Conservation (phyloP, 768 basidiomycete species). For the Leccinum uliginosum region DNA sequence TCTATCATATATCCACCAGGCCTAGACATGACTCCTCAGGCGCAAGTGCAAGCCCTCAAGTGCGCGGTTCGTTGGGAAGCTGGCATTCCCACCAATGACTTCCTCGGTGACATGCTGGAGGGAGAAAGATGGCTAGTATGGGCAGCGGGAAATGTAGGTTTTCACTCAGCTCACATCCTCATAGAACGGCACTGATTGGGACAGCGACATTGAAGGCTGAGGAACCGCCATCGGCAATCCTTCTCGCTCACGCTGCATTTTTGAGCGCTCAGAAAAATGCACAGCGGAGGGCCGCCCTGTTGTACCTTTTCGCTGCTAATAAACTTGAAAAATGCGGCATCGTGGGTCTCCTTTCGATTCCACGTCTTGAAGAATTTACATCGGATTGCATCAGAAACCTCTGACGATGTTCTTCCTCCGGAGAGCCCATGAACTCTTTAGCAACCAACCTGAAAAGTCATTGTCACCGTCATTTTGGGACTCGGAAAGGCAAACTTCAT, state of each 20-base stretch:
- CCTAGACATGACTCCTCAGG: slow-evolving; percentile 52
- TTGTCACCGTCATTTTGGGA: slow-evolving; percentile 83
- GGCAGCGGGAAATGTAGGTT: slow-evolving; percentile 76
- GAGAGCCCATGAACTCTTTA: slow-evolving; percentile 63
- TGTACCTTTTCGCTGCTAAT: slow-evolving; percentile 75
- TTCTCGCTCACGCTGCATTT: slow-evolving; percentile 76
- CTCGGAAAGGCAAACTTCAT: slow-evolving; percentile 50
- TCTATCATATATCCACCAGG: slow-evolving; percentile 40
- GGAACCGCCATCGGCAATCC: slow-evolving; percentile 74
- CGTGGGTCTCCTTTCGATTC: slow-evolving; percentile 42
- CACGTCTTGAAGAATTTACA: slow-evolving; percentile 1
- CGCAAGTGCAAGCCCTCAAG: slow-evolving; percentile 63
- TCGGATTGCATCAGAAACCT: slow-evolving; percentile 56
- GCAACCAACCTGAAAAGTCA: slow-evolving; percentile 43
- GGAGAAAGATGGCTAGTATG: slow-evolving; percentile 85
- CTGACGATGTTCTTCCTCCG: slow-evolving; percentile 79
- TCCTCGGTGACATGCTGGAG: slow-evolving; percentile 53
- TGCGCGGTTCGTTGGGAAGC: slow-evolving; percentile 77
- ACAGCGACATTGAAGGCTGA: slow-evolving; percentile 55
- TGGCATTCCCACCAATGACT: slow-evolving; percentile 54
- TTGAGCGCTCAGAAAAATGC: slow-evolving; percentile 56
- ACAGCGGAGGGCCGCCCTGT: slow-evolving; percentile 65
- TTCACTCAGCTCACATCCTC: not conserved
- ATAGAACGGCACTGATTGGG: slow-evolving; percentile 24
- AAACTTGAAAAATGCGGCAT: slow-evolving; percentile 81